These are phyloP conservation scores for Anethum foeniculum DNA, from an alignment of 140 eudicot species.

Conservation along the genomic window DNA sequence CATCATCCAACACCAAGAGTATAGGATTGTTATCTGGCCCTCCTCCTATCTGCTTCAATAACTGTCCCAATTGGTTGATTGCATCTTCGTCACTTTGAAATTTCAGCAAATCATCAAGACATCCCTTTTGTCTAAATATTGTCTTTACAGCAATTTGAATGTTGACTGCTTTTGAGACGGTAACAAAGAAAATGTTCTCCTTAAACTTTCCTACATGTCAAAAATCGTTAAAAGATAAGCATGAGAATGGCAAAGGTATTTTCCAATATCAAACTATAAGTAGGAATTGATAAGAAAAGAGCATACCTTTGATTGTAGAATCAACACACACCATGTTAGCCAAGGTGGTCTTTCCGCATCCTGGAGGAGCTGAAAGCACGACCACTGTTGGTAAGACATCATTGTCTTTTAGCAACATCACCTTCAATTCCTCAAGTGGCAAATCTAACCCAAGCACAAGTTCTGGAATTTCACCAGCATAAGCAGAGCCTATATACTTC, in stretches of 20 bases:
- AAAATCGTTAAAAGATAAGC: not conserved
- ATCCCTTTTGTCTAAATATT: constrained; percentile 2
- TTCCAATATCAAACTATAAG: not conserved
- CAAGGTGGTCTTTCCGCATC: constrained; percentile 31
- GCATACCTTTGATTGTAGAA: constrained; percentile 15
- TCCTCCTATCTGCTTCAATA: constrained; percentile 5
- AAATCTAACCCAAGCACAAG: constrained; percentile 21
- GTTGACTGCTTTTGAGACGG: constrained; percentile 3
- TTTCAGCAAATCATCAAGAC: not conserved
- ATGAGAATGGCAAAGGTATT: not conserved
- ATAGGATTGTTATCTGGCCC: not conserved
- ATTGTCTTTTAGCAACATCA: constrained; percentile 1
- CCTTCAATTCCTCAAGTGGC: constrained; percentile 19
- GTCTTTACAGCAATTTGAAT: not conserved
- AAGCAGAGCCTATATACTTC: not conserved
- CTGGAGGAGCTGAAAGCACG: constrained; percentile 26
- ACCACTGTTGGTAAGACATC: constrained; percentile 11
- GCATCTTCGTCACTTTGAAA: constrained; percentile 3
- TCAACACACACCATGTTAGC: constrained; percentile 22
- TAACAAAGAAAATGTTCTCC: constrained; percentile 12
- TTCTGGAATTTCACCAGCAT: constrained; percentile 13
- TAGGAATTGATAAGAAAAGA: not conserved
- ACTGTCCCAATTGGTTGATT: constrained; percentile 7
- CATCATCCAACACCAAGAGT: constrained; percentile 13
- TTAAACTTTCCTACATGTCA: not conserved